Evolutionary conservation across 352 stramenopile genomes (phyloP), one percentile per base, ranked within the genome.

Genomic region (Phytophthora tubulina): DNA sequence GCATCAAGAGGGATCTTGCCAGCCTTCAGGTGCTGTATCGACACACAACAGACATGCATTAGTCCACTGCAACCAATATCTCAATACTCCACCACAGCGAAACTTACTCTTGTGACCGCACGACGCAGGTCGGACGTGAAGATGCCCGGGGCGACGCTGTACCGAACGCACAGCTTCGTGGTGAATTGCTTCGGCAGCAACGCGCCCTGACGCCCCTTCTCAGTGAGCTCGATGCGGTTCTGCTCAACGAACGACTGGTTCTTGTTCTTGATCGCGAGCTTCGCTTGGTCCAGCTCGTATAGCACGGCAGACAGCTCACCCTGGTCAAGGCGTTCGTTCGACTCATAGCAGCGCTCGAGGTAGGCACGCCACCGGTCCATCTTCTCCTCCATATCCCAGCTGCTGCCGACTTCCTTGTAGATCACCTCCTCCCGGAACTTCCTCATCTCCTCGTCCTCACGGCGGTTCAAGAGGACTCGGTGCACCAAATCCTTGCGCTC

Each of bases 101-200:
- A 17, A 75, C 77, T n/a, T 70, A 95, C 88, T 70, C 77, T 66
- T 27, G 83, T 73, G n/a, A 95, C 72, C 7, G 73, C 86, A 55
- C 85, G 80, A 42, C 82, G 80, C 35, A 94, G 38, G 62, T 96
- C 85, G 0, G 80, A 83, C 9, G 86, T 92, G 65, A 91, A 94
- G 54, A 92, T 92, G 11, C 89, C 89, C 1, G 89, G 86, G 0
- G 87, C 82, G 15, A 95, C 80, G 7, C 66, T 72, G 63, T 88
- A 94, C 15, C 80, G 84, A 38, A 94, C 84, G 50, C 87, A 93
- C 27, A 96, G 74, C 64, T 90, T 92, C 10, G 89, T 96, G 0
- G 86, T 86, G 53, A 96, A 95, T 63, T 93, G 86, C 7, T 80
- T 84, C 6, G 89, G 88, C 11, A 96, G 59, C 33, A 92, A 60